These are phyloP conservation scores for Bassia scoparia DNA, from an alignment of 148 eudicot species.

Conservation along the genomic window DNA sequence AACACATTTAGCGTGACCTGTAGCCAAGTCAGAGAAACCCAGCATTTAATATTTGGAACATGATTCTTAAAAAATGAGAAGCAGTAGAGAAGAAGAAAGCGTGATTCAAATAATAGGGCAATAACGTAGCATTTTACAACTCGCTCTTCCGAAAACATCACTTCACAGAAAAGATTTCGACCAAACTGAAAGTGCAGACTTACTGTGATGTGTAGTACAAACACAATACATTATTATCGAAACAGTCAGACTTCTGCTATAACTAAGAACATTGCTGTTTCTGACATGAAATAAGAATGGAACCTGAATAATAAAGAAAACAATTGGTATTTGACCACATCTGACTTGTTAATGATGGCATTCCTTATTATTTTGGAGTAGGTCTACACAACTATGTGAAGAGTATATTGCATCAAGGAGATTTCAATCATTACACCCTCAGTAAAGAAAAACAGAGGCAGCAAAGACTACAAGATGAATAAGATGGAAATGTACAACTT, in stretches of 20 bases:
- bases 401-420: background rate
- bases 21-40: too few species aligned
- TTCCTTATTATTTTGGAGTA: slow-evolving; percentile 13
- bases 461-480: background rate
- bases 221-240: background rate
- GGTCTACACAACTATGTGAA: background rate
- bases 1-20: too few species aligned
- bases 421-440: background rate
- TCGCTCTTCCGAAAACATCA: too few species aligned
- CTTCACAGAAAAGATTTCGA: too few species aligned
- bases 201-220: too few species aligned
- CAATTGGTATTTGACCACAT: background rate
- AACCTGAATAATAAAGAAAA: background rate
- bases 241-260: background rate
- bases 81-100: too few species aligned
- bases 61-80: too few species aligned
- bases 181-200: background rate
- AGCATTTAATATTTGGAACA: too few species aligned
- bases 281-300: background rate
- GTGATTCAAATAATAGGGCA: too few species aligned
- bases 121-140: too few species aligned
- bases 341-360: background rate
- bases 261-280: background rate
- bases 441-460: background rate
- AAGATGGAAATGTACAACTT: background rate